Evolutionary conservation across 768 basidiomycete species (phyloP).

Genomic region (Gymnopilus dilepis): DNA sequence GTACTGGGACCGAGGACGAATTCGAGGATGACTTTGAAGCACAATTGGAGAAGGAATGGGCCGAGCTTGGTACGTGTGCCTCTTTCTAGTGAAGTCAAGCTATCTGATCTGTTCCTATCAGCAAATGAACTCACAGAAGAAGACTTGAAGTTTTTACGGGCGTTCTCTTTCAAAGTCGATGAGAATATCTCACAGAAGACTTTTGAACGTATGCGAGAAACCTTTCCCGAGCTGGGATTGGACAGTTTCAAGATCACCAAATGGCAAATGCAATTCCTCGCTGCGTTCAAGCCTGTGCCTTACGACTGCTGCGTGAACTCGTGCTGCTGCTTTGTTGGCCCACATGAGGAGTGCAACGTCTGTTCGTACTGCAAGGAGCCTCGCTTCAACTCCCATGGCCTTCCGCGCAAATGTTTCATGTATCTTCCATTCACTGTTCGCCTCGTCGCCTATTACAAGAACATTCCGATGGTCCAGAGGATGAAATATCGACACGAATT

Average conservation of each 20-base stretch:
- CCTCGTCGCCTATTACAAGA: conserved; percentile 25
- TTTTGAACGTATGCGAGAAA: conserved; percentile 30
- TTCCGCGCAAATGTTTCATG: conserved; percentile 30
- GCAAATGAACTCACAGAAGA: conserved; percentile 26
- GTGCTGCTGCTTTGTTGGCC: conserved; percentile 44
- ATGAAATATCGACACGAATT: conserved; percentile 33
- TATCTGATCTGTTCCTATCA: background rate
- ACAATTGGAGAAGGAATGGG: too few relatives aligned
- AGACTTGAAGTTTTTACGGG: conserved; percentile 31
- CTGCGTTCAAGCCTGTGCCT: conserved; percentile 34
- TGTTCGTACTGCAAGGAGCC: conserved; percentile 40
- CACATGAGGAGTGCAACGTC: conserved; percentile 25
- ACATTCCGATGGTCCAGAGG: conserved; percentile 14
- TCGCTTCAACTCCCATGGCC: conserved; percentile 5
- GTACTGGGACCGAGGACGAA: too few relatives aligned
- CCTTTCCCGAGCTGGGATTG: conserved; percentile 24
- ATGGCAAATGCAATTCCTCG: conserved; percentile 25
- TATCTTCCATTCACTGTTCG: conserved; percentile 41
- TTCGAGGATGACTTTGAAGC: too few relatives aligned
- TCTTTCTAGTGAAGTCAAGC: too few relatives aligned
- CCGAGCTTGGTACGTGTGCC: too few relatives aligned
- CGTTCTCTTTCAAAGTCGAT: conserved; percentile 36
- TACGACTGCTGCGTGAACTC: conserved; percentile 50
- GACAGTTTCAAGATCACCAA: background rate
- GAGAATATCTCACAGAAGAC: conserved; percentile 29